Percentiles rank a stretch among this genome's conserved stretches.
Conservation (phyloP, 192 early-diverging fungal species). For the Coemansia sp. region DNA sequence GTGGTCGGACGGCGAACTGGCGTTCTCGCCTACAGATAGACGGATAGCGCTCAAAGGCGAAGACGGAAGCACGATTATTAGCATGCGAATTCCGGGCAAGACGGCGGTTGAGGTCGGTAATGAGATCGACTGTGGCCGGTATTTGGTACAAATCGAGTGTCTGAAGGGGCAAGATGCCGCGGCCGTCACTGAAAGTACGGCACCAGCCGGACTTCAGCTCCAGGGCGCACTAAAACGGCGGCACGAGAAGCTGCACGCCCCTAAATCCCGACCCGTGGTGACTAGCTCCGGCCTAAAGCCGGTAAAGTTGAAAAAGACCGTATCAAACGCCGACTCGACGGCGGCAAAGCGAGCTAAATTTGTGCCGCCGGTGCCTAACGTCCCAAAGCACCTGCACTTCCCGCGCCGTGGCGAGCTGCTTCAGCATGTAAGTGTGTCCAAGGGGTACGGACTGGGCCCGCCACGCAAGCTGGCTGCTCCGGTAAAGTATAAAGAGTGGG, state of each 20-base stretch:
- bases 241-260: conserved; percentile 15
- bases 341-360: conserved; percentile 14
- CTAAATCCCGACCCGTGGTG: too few species aligned
- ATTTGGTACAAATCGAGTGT: conserved; percentile 36
- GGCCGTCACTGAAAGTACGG: background rate
- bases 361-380: conserved; percentile 22
- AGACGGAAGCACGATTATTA: conserved; percentile 20
- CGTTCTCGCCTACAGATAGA: conserved; percentile 3
- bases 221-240: conserved; percentile 25
- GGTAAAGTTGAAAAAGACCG: background rate
- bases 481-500: conserved; percentile 18
- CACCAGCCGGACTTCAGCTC: conserved; percentile 9
- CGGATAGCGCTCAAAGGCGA: conserved; percentile 26
- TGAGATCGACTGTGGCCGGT: conserved; percentile 36
- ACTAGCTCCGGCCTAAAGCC: background rate
- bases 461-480: conserved; percentile 27
- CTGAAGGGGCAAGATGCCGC: conserved; percentile 3
- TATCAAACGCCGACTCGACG: background rate
- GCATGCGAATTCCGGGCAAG: conserved; percentile 15
- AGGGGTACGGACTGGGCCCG: conserved; percentile 40
- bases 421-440: conserved; percentile 43
- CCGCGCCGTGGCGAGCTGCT: conserved; percentile 42
- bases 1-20: conserved; percentile 41
- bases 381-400: conserved; percentile 32
- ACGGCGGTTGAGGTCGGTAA: conserved; percentile 22